Conservation (phyloP, 2,329 filamentous ascomycete genomes). For the Clonostachys solani region DNA sequence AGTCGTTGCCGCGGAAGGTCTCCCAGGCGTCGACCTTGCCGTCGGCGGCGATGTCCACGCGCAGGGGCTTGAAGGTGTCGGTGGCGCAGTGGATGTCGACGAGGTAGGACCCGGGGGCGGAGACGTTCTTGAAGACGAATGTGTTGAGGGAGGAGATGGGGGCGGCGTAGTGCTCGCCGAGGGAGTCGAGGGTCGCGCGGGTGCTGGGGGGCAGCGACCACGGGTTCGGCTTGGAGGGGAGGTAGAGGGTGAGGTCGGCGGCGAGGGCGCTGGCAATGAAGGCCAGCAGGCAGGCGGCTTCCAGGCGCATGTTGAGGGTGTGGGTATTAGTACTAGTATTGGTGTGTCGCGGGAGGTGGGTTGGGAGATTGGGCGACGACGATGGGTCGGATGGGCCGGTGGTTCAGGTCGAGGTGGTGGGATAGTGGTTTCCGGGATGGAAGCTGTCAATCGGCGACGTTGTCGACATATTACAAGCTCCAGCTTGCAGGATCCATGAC, state of each 20-base stretch:
- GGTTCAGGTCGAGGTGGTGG: no score
- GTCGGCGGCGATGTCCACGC: conserved; percentile 63
- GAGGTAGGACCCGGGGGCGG: conserved; percentile 66
- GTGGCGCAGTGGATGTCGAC: conserved; percentile 74
- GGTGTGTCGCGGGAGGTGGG: neutral
- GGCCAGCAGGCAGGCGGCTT: conserved; percentile 25
- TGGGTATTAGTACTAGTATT: neutral
- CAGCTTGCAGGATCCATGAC: no score
- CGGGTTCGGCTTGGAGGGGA: conserved; percentile 45
- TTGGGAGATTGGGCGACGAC: no score
- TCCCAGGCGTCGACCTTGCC: conserved; percentile 65
- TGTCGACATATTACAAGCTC: neutral
- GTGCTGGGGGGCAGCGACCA: conserved; percentile 58
- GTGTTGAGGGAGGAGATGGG: conserved; percentile 65
- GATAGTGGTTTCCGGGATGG: no score
- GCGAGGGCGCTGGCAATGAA: conserved; percentile 23
- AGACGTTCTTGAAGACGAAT: conserved; percentile 73
- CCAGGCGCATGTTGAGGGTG: conserved; percentile 24
- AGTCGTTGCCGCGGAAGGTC: conserved; percentile 85
- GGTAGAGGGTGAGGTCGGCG: conserved; percentile 35
- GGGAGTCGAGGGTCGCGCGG: conserved; percentile 54
- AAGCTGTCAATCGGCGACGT: neutral
- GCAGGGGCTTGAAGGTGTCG: conserved; percentile 71
- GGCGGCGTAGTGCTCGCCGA: conserved; percentile 37
- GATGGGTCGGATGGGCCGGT: no score